Evolutionary conservation across 2,329 filamentous ascomycete genomes (phyloP).

Genomic region (Lojkania enalia): DNA sequence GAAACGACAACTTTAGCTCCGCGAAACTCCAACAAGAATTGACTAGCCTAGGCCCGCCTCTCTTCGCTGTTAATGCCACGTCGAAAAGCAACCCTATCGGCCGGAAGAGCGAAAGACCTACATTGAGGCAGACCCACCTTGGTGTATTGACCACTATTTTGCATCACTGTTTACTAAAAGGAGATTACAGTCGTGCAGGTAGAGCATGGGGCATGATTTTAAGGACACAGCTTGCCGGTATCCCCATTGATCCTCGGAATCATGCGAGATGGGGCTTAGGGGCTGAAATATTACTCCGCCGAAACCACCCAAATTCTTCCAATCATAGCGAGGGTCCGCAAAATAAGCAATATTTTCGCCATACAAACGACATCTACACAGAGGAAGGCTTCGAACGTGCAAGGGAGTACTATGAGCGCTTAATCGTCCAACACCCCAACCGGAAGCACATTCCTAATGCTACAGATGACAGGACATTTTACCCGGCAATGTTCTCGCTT

Average conservation of each 20-base stretch:
- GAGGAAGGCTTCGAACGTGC: constrained; percentile 59
- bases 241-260: constrained; percentile 67
- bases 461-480: constrained; percentile 74
- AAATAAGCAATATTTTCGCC: constrained; percentile 2
- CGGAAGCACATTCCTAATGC: constrained; percentile 66
- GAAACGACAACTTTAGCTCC: constrained; percentile 19
- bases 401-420: constrained; percentile 72
- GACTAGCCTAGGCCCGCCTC: constrained; percentile 46
- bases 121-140: constrained; percentile 60
- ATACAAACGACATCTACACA: constrained; percentile 26
- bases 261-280: constrained; percentile 80
- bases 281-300: constrained; percentile 77
- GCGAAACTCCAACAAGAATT: constrained; percentile 45
- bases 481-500: constrained; percentile 76
- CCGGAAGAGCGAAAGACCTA: constrained; percentile 18
- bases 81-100: constrained; percentile 16
- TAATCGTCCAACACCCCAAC: constrained; percentile 71
- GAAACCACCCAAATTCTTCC: constrained; percentile 22
- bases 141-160: constrained; percentile 69
- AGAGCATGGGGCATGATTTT: constrained; percentile 76
- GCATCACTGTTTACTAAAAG: constrained; percentile 70
- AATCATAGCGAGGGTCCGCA: background rate
- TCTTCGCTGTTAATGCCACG: constrained; percentile 37
- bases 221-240: constrained; percentile 61
- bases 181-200: constrained; percentile 71